phyloP scores from a whole-genome alignment of 257 asterid species.

The Nicotiana knightiana region DNA sequence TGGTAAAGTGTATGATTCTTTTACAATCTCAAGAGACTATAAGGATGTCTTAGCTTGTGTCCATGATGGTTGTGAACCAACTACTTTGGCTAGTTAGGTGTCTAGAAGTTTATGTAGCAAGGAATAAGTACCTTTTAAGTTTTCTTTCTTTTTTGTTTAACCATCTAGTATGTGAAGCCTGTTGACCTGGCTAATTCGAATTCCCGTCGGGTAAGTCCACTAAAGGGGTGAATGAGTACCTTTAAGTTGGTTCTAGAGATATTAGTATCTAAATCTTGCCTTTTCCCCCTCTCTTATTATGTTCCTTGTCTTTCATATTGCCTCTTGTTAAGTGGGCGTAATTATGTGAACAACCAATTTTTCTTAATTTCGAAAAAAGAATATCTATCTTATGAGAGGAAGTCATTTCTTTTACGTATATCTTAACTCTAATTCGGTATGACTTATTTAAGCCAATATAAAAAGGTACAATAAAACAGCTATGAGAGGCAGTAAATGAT shows the following conservation, averaged over 20 bases:
- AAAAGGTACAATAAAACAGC: too few species aligned
- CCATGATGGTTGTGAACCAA: conserved; percentile 6
- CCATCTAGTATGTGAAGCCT: not conserved
- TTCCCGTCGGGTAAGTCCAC: not conserved
- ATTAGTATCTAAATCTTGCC: not conserved
- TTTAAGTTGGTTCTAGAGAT: not conserved
- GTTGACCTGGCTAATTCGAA: not conserved
- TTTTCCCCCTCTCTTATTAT: not conserved
- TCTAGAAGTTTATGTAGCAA: not conserved
- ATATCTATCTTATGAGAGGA: too few species aligned
- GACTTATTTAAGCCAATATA: too few species aligned
- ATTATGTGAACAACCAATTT: too few species aligned
- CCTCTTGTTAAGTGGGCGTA: not conserved
- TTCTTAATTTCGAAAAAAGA: not conserved
- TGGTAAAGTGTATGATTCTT: not conserved
- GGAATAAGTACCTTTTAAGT: not conserved
- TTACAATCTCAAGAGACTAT: not conserved
- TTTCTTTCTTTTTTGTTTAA: not conserved
- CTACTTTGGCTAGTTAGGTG: not conserved
- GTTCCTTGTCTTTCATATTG: not conserved
- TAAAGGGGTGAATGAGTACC: not conserved
- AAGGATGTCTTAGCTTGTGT: conserved; percentile 9
- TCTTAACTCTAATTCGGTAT: too few species aligned
- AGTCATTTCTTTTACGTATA: too few species aligned
- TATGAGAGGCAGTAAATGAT: too few species aligned